Evolutionary conservation across 2,329 filamentous ascomycete genomes (phyloP).

Genomic region (Hymenoscyphus linearis): DNA sequence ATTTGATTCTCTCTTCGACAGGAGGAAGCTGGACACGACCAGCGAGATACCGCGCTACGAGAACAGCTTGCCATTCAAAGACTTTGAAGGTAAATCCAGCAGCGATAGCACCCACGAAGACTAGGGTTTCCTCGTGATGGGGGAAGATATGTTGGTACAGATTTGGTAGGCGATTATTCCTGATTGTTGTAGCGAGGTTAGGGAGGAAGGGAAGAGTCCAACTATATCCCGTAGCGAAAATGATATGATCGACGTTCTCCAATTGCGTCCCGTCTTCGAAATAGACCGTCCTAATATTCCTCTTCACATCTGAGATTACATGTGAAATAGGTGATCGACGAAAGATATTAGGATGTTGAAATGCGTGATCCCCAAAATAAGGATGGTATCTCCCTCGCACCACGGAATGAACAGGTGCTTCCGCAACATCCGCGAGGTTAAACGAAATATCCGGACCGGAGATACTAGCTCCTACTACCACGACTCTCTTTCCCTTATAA

Average conservation of each 20-base stretch:
- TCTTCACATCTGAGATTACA: slow-evolving; percentile 32
- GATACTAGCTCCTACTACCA: slow-evolving; percentile 60
- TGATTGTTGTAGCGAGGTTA: slow-evolving; percentile 37
- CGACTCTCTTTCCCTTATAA: slow-evolving; percentile 49
- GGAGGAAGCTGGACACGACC: slow-evolving; percentile 48
- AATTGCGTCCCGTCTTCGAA: slow-evolving; percentile 51
- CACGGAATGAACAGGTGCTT: slow-evolving; percentile 6
- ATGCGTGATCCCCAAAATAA: slow-evolving; percentile 55
- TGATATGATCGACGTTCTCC: slow-evolving; percentile 52
- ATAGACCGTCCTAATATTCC: slow-evolving; percentile 40
- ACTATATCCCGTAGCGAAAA: slow-evolving; percentile 62
- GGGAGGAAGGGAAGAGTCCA: slow-evolving; percentile 60
- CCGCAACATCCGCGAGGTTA: slow-evolving; percentile 47
- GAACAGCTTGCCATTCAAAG: slow-evolving; percentile 64
- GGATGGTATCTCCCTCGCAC: slow-evolving; percentile 16
- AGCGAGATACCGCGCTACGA: slow-evolving; percentile 53
- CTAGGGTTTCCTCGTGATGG: slow-evolving; percentile 46
- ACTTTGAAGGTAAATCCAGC: slow-evolving; percentile 61
- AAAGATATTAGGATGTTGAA: slow-evolving; percentile 50
- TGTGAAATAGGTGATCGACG: slow-evolving; percentile 43
- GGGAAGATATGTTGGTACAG: slow-evolving; percentile 56
- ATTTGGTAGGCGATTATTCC: slow-evolving; percentile 50
- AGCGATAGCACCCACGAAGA: slow-evolving; percentile 53
- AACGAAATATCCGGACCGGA: slow-evolving; percentile 57
- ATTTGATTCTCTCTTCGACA: slow-evolving; percentile 43